Conservation (phyloP, 768 basidiomycete genomes). For the Suillus subalutaceus region DNA sequence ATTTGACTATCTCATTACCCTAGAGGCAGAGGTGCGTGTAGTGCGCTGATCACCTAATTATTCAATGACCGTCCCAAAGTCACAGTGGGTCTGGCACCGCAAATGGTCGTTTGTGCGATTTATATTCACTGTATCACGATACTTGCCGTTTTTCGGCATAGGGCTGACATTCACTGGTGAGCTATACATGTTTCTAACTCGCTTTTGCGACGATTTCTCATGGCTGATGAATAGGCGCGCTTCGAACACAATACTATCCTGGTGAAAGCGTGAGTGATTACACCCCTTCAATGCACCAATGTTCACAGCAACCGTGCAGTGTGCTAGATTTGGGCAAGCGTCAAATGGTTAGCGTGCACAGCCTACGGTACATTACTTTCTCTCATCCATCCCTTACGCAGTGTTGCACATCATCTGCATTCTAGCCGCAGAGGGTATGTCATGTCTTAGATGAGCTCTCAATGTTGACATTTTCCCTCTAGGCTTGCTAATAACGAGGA, state of each 20-base stretch:
- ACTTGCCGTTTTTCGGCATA: not conserved
- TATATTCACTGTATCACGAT: not conserved
- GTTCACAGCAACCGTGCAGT: not conserved
- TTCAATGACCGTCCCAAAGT: not conserved
- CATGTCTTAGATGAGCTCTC: not conserved
- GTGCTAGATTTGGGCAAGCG: not conserved
- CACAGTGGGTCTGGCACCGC: not conserved
- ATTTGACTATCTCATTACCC: not conserved
- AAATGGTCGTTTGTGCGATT: not conserved
- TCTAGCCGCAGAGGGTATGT: not conserved
- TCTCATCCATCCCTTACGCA: not conserved
- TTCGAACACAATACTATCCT: slow-evolving; percentile 4
- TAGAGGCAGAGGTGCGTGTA: not conserved
- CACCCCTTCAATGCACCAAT: not conserved
- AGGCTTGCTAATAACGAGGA: slow-evolving; percentile 3
- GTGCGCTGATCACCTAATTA: not conserved
- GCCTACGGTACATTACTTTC: not conserved
- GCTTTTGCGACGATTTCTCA: not conserved
- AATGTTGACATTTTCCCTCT: not conserved
- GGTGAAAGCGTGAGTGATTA: not conserved
- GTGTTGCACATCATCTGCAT: slow-evolving; percentile 2
- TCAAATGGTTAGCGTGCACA: not conserved
- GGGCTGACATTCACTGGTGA: not conserved
- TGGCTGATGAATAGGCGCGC: not conserved
- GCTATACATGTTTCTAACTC: not conserved